A percentile compares a stretch with the other conserved stretches of the same genome.
These are phyloP conservation scores for Exophiala sideris DNA, from an alignment of 2,329 filamentous ascomycete genomes.

Conservation along the genomic window DNA sequence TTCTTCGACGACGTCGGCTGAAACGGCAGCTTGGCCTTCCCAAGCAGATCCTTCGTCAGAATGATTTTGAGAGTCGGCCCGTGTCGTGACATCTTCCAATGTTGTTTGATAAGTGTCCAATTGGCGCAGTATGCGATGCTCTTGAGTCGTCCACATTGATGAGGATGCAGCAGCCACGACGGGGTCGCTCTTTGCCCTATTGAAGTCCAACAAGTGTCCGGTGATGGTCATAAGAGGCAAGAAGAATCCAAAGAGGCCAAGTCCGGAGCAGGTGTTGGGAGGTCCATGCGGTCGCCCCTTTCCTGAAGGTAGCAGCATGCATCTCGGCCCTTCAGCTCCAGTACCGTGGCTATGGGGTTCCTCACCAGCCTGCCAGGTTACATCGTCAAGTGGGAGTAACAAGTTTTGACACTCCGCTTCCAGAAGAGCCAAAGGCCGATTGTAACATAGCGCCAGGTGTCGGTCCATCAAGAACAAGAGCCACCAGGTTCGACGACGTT, in stretches of 20 bases:
- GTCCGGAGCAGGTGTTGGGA: conserved; percentile 39
- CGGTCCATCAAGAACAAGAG: conserved; percentile 48
- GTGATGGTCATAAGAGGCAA: conserved; percentile 50
- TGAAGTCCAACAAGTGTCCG: conserved; percentile 50
- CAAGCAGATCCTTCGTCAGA: conserved; percentile 14
- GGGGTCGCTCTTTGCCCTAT: conserved; percentile 45
- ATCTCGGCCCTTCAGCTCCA: conserved; percentile 36
- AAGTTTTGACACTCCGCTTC: conserved; percentile 48
- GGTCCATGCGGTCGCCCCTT: conserved; percentile 17
- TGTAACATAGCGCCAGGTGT: conserved; percentile 49
- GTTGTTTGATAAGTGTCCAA: conserved; percentile 42
- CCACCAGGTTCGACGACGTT: conserved; percentile 49
- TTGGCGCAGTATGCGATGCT: conserved; percentile 36
- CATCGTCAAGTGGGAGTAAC: conserved; percentile 40
- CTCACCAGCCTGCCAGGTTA: conserved; percentile 35
- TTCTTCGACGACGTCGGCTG: conserved; percentile 28
- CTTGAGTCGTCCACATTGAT: conserved; percentile 33
- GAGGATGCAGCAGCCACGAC: conserved; percentile 36
- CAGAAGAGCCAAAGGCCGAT: conserved; percentile 43
- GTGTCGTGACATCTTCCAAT: conserved; percentile 32
- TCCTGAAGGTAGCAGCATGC: conserved; percentile 24
- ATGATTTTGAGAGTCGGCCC: not conserved
- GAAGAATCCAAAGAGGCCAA: conserved; percentile 51
- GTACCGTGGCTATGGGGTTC: conserved; percentile 23
- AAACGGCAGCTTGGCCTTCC: conserved; percentile 8